Percentiles rank a stretch among this genome's conserved stretches.
These are phyloP conservation scores for Cladorrhinum sp. DNA, from an alignment of 2,329 filamentous ascomycete species.

Conservation along the genomic window DNA sequence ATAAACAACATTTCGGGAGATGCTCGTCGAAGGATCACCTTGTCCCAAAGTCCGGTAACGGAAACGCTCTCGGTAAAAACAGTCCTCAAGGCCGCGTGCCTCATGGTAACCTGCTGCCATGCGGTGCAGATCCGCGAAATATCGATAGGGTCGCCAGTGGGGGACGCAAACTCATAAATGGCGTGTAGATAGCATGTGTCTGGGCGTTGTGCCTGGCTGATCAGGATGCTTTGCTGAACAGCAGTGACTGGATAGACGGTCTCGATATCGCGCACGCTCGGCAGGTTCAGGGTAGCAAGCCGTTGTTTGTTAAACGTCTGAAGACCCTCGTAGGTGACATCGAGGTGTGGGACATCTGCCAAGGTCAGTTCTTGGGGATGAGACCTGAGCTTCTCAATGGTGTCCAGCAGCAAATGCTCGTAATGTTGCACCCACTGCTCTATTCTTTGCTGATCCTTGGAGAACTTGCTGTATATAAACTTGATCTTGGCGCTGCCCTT, in stretches of 20 bases:
- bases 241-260: constrained; percentile 47
- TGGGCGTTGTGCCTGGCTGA: constrained; percentile 42
- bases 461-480: constrained; percentile 43
- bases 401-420: constrained; percentile 45
- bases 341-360: constrained; percentile 47
- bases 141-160: constrained; percentile 39
- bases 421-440: constrained; percentile 46
- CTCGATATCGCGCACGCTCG: constrained; percentile 45
- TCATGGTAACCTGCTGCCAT: constrained; percentile 48
- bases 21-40: constrained; percentile 45
- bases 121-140: constrained; percentile 45
- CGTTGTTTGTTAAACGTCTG: constrained; percentile 43
- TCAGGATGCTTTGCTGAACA: constrained; percentile 48
- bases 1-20: constrained; percentile 54
- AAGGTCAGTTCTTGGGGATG: constrained; percentile 48
- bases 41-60: constrained; percentile 48
- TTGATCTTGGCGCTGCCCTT: constrained; percentile 45
- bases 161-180: constrained; percentile 46
- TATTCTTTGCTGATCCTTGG: constrained; percentile 43
- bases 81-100: constrained; percentile 46
- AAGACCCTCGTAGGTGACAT: constrained; percentile 46
- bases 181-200: constrained; percentile 44
- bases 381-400: constrained; percentile 40
- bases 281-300: constrained; percentile 39
- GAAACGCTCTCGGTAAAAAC: constrained; percentile 52